Conservation (phyloP, 345 rosid genomes). For the Capsella bursapastoris region DNA sequence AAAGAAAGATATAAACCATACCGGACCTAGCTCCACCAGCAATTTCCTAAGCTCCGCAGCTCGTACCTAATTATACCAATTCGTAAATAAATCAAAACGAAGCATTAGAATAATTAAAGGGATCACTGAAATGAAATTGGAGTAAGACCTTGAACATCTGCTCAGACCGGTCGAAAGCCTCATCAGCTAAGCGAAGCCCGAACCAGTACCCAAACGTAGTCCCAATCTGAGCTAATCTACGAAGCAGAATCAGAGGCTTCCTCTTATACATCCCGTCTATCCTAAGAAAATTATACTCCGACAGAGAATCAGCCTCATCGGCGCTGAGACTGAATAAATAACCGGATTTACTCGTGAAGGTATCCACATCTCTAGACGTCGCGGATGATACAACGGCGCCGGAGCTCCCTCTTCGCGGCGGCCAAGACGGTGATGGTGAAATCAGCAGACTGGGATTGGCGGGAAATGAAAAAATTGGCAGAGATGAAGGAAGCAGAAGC, state of each 20-base stretch:
- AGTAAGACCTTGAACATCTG: constrained; percentile 70
- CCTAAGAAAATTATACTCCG: constrained; percentile 57
- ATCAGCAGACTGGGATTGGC: constrained; percentile 41
- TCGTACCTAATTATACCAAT: constrained; percentile 60
- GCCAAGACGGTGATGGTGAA: constrained; percentile 23
- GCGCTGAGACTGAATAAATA: constrained; percentile 71
- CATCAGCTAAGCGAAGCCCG: constrained; percentile 66
- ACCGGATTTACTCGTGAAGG: constrained; percentile 86
- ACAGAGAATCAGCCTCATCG: constrained; percentile 65
- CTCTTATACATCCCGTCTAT: constrained; percentile 60
- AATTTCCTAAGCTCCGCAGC: constrained; percentile 87
- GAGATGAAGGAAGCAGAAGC: constrained; percentile 43
- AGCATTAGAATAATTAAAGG: not conserved
- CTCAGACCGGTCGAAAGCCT: constrained; percentile 64
- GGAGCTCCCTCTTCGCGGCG: constrained; percentile 36
- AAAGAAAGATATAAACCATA: constrained; percentile 43
- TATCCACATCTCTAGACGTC: constrained; percentile 55
- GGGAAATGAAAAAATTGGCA: constrained; percentile 49
- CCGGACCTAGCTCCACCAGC: constrained; percentile 90
- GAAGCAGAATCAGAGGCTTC: constrained; percentile 72
- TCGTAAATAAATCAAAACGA: constrained; percentile 16
- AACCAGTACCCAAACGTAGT: constrained; percentile 81
- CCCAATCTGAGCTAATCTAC: constrained; percentile 74
- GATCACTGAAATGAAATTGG: not conserved
- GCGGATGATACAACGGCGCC: constrained; percentile 32